Percentiles rank a stretch among this genome's conserved stretches.
Conservation (phyloP, 352 stramenopile genomes). For the Pythium monospermum region DNA sequence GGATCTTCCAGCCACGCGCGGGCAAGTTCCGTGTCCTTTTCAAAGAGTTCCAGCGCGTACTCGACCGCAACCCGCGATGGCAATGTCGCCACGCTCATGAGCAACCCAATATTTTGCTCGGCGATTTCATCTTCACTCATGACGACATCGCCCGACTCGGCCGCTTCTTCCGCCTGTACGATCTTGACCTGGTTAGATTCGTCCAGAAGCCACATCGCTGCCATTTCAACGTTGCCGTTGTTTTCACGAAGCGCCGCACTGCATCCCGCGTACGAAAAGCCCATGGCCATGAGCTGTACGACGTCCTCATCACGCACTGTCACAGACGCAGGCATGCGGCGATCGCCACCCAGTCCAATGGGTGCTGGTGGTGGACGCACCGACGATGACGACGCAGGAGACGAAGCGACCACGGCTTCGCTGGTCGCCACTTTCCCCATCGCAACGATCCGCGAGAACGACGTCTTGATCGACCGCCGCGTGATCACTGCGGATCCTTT, state of each 20-base stretch:
- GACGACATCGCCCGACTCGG: conserved; percentile 39
- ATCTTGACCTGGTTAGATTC: conserved; percentile 78
- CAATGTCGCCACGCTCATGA: conserved; percentile 57
- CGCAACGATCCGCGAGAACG: conserved; percentile 52
- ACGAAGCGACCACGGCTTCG: conserved; percentile 13
- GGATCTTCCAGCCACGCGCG: conserved; percentile 60
- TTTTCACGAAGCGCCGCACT: conserved; percentile 63
- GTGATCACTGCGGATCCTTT: conserved; percentile 42
- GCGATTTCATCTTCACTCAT: conserved; percentile 58
- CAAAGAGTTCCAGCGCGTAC: conserved; percentile 66
- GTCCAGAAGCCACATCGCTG: conserved; percentile 80
- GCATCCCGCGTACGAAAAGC: conserved; percentile 84
- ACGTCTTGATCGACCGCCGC: conserved; percentile 60
- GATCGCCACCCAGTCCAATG: conserved; percentile 9
- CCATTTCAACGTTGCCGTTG: conserved; percentile 57
- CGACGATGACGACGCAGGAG: too few species aligned
- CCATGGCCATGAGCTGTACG: conserved; percentile 85
- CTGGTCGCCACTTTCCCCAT: conserved; percentile 21
- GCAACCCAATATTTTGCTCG: conserved; percentile 61
- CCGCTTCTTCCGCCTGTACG: conserved; percentile 43
- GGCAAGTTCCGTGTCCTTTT: conserved; percentile 54
- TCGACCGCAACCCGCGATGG: conserved; percentile 52
- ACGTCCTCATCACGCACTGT: conserved; percentile 76
- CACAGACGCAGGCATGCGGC: conserved; percentile 10
- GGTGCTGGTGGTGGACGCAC: conserved; percentile 47